phyloP scores from a whole-genome alignment of 805 yeast species.

The Candida wancherniae region DNA sequence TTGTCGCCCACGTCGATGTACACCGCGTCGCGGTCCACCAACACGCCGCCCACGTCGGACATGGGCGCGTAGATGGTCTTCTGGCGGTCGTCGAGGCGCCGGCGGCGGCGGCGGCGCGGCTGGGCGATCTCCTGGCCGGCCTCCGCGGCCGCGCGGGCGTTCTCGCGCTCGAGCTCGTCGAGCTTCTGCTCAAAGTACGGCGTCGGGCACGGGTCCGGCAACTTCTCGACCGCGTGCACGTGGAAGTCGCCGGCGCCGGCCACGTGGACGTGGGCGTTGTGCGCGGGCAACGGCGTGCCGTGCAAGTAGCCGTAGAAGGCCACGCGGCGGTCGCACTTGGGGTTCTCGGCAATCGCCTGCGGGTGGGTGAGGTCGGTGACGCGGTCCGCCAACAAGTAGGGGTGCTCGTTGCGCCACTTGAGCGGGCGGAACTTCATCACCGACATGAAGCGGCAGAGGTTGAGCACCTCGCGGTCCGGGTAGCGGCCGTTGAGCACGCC shows the following conservation, averaged over 20 bases:
- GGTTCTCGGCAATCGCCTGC: slow-evolving; percentile 65
- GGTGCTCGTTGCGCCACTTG: slow-evolving; percentile 99
- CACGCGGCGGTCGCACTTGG: slow-evolving; percentile 81
- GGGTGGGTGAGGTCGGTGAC: slow-evolving; percentile 95
- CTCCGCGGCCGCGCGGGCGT: slow-evolving; percentile 58
- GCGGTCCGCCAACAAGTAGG: slow-evolving; percentile 87
- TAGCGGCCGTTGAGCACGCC: slow-evolving; percentile 97
- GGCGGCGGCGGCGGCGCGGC: slow-evolving; percentile 58
- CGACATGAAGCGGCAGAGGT: slow-evolving; percentile 84
- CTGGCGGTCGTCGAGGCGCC: slow-evolving; percentile 89
- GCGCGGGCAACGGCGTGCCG: slow-evolving; percentile 77
- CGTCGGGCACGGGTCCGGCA: slow-evolving; percentile 99
- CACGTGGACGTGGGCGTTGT: slow-evolving; percentile 76
- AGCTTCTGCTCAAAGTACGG: slow-evolving; percentile 85
- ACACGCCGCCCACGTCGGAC: slow-evolving; percentile 99
- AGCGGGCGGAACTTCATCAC: slow-evolving; percentile 99
- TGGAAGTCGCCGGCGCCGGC: slow-evolving; percentile 94
- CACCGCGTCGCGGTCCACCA: slow-evolving; percentile 96
- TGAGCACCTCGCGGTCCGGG: slow-evolving; percentile 93
- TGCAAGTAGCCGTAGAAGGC: slow-evolving; percentile 93
- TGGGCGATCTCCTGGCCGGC: slow-evolving; percentile 52
- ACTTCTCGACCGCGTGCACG: slow-evolving; percentile 71
- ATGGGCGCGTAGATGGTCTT: slow-evolving; percentile 96
- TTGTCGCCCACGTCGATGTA: slow-evolving; percentile 74
- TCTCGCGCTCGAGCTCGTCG: slow-evolving; percentile 76